These are phyloP conservation scores for Metschnikowia orientalis DNA, from an alignment of 805 yeast genomes.

Conservation along the genomic window DNA sequence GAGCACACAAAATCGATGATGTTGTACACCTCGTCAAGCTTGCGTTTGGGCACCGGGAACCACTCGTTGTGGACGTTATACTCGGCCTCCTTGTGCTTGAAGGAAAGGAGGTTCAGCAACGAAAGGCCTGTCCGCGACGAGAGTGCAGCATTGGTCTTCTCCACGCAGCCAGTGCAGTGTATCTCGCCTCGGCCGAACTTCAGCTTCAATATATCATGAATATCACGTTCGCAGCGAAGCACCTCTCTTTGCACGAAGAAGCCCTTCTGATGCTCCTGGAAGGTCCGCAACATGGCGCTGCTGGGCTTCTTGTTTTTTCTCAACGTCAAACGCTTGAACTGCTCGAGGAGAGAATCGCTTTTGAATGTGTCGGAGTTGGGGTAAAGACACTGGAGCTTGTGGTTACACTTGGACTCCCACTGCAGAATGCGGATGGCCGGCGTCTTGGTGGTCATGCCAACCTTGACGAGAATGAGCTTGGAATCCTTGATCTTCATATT, in stretches of 20 bases:
- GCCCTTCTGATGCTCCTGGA: conserved; percentile 26
- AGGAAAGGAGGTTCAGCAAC: conserved; percentile 1
- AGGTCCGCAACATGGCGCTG: conserved; percentile 15
- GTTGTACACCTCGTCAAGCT: conserved; percentile 12
- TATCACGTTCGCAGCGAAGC: conserved; percentile 34
- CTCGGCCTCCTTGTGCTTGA: conserved; percentile 5
- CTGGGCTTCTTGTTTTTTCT: neutral
- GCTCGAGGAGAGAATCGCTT: conserved; percentile 8
- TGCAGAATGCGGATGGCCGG: conserved; percentile 42
- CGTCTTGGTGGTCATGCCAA: conserved; percentile 50
- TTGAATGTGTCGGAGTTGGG: conserved; percentile 23
- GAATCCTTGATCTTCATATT: conserved; percentile 35
- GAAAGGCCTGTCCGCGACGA: conserved; percentile 1
- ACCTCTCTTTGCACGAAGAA: conserved; percentile 31
- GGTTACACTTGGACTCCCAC: conserved; percentile 52
- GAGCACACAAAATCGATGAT: conserved; percentile 15
- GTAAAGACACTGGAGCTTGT: conserved; percentile 36
- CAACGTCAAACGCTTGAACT: conserved; percentile 9
- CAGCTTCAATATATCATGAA: conserved; percentile 37
- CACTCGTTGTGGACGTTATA: conserved; percentile 49
- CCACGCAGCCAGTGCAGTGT: conserved; percentile 44
- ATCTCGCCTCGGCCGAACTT: conserved; percentile 47
- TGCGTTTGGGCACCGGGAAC: conserved; percentile 48
- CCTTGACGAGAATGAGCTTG: conserved; percentile 41
- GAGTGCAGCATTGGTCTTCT: conserved; percentile 3